Evolutionary conservation across 2,329 filamentous ascomycete genomes (phyloP).

Genomic region (Pyrenochaeta sp.): DNA sequence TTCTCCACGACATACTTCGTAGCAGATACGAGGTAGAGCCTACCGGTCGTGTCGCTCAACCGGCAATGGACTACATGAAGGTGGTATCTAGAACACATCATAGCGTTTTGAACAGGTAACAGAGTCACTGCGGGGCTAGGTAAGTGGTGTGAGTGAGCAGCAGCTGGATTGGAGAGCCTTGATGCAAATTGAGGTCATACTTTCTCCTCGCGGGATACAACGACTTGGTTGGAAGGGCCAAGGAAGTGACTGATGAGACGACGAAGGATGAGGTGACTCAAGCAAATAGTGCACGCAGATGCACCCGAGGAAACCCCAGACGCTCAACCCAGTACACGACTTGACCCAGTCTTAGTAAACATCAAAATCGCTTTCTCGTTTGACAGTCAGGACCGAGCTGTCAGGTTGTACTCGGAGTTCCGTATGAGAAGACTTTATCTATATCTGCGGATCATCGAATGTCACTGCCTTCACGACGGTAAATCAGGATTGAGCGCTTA

Average conservation of each 20-base stretch:
- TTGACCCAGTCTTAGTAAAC: neutral
- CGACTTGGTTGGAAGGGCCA: neutral
- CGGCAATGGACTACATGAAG: slow-evolving; percentile 4
- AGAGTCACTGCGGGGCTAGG: slow-evolving; percentile 6
- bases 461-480: neutral
- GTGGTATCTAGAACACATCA: slow-evolving; percentile 11
- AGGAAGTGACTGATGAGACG: neutral
- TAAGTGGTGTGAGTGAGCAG: neutral
- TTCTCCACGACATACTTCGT: slow-evolving; percentile 2
- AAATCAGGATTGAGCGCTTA: neutral
- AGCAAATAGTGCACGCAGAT: neutral
- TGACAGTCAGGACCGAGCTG: neutral
- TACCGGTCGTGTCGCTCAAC: slow-evolving; percentile 8
- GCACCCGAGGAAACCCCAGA: neutral
- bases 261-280: slow-evolving; percentile 1
- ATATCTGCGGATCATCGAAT: neutral
- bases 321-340: neutral
- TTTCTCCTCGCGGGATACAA: neutral
- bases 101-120: slow-evolving; percentile 6
- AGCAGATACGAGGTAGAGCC: slow-evolving; percentile 15
- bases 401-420: neutral
- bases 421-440: neutral
- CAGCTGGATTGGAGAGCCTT: neutral
- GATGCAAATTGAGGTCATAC: slow-evolving; percentile 11
- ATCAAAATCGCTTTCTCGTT: neutral